Evolutionary conservation across 345 rosid species (phyloP), one percentile per base, ranked within the genome.

Genomic region (Diplotaxis tenuifolia): DNA sequence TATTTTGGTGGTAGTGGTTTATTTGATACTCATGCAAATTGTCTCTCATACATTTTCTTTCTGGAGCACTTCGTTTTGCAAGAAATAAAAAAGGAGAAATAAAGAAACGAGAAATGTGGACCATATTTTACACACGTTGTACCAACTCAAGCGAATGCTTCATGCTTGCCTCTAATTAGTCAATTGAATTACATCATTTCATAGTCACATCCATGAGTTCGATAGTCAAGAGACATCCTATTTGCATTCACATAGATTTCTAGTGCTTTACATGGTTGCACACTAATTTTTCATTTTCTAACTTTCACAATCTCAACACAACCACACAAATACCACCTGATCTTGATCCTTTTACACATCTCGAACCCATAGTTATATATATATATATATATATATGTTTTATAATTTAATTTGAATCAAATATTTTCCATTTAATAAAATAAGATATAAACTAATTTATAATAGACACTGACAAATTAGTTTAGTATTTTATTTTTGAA

Each of bases 161-260:
- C 56, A 70, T 76, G 75, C 45, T 64, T 70, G 32, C 70, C 66
- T 70, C 62, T 47, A 76, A 76, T 70, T 64, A 76, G 70, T 76
- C 71, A 70, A 12, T 45, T n/a, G 50, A 45, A 45, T 45, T n/a
- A 45, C 50, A 45, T 45, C 50, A 45, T 45, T 45, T 45, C 50
- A 45, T 45, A n/a, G 50, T 45, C 50, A 45, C 50, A 45, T 76
- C 80, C 71, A 70, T 76, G 18, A 45, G 67, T 64, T 70, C 32
- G 65, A 70, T 12, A 76, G 25, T 70, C 29, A 76, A 76, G 22
- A 76, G 31, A 22, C 40, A 56, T 62, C 62, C 18, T 47, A 57
- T 55, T 69, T 69, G 65, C 70, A 55, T 47, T 70, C 75, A 42
- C 65, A 47, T 4, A 63, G 56, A 61, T 75, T 62, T 62, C 6